These are phyloP conservation scores for Jacaranda mimosifolia DNA, from an alignment of 257 asterid species.

Conservation along the genomic window DNA sequence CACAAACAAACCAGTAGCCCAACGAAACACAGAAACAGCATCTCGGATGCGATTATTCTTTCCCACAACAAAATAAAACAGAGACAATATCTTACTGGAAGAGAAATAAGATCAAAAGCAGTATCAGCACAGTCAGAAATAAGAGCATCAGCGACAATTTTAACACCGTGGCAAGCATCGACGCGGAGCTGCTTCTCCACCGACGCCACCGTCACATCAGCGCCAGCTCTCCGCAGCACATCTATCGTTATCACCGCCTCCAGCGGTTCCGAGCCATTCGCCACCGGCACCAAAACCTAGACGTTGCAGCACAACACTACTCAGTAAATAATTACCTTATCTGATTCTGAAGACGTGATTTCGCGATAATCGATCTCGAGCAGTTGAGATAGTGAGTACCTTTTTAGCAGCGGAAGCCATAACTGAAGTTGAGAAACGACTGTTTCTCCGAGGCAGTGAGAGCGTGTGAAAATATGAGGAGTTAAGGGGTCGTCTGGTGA, in stretches of 20 bases:
- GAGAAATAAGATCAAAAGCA: conserved; percentile 83
- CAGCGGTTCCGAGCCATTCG: conserved; percentile 94
- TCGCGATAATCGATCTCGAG: neutral
- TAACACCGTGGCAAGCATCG: conserved; percentile 78
- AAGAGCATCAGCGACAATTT: conserved; percentile 86
- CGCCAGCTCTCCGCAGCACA: conserved; percentile 91
- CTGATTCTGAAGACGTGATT: neutral
- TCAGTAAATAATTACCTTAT: neutral
- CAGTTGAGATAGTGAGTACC: conserved; percentile 34
- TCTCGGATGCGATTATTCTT: neutral
- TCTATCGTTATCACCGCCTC: conserved; percentile 92
- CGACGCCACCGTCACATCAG: conserved; percentile 94
- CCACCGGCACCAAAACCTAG: conserved; percentile 97
- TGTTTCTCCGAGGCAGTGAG: conserved; percentile 42
- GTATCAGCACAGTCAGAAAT: conserved; percentile 75
- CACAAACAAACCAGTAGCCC: conserved; percentile 15
- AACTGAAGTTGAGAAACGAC: conserved; percentile 51
- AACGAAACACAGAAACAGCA: neutral
- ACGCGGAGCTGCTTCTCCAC: conserved; percentile 79
- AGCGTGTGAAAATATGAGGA: conserved; percentile 30
- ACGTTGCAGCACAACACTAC: conserved; percentile 7
- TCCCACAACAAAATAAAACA: neutral
- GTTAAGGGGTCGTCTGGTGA: conserved; percentile 33
- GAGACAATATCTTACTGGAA: conserved; percentile 58
- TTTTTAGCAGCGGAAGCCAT: conserved; percentile 81